Percentiles rank a stretch among this genome's conserved stretches.
Conservation (phyloP, 2,329 filamentous ascomycete genomes). For the Nemania sp. region DNA sequence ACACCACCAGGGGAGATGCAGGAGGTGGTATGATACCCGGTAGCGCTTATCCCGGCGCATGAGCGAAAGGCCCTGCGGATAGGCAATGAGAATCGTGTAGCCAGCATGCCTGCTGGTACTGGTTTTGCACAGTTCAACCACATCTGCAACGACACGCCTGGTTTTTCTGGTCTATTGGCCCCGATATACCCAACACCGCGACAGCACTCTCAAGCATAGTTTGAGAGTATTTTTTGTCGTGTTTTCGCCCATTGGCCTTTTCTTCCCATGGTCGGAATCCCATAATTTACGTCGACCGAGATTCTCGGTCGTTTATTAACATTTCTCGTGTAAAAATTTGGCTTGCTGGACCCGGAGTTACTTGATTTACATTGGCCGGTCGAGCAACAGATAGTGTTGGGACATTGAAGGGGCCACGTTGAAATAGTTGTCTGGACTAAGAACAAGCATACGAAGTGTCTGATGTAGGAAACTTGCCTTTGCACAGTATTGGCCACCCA, state of each 20-base stretch:
- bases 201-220: neutral
- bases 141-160: neutral
- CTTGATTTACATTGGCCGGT: constrained; percentile 2
- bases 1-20: constrained; percentile 28
- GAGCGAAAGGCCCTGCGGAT: neutral
- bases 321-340: constrained; percentile 11
- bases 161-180: constrained; percentile 6
- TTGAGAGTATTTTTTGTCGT: constrained; percentile 10
- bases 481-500: constrained; percentile 2
- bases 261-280: constrained; percentile 10
- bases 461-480: constrained; percentile 17
- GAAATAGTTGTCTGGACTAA: constrained; percentile 14
- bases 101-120: neutral
- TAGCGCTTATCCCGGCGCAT: constrained; percentile 54
- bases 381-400: constrained; percentile 8
- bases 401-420: neutral
- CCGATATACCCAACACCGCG: constrained; percentile 16
- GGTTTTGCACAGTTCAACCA: neutral
- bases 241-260: constrained; percentile 12
- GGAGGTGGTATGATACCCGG: constrained; percentile 55
- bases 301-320: neutral
- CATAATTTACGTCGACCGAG: constrained; percentile 13
- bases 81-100: neutral
- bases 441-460: constrained; percentile 12
- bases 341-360: constrained; percentile 7